Percentiles rank a stretch among this genome's conserved stretches.
Evolutionary conservation across 345 rosid genomes (phyloP).

Genomic region (Mercurialis annua): DNA sequence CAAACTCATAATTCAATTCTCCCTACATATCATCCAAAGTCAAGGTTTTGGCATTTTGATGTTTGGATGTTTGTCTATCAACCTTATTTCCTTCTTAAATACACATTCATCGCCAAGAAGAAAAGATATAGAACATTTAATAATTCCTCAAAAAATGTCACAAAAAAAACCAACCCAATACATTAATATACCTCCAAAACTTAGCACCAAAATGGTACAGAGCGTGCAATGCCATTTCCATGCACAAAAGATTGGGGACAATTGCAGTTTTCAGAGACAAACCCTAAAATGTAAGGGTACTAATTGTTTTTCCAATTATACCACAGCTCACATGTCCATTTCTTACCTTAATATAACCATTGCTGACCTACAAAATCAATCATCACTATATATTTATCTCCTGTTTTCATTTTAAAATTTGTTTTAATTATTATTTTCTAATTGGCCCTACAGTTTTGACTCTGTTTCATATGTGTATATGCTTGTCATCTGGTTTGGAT

Average conservation of each 20-base stretch:
- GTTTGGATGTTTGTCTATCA: slow-evolving; percentile 18
- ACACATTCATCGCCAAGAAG: neutral
- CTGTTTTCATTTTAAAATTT: neutral
- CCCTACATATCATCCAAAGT: slow-evolving; percentile 32
- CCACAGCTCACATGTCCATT: slow-evolving; percentile 38
- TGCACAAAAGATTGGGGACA: slow-evolving; percentile 25
- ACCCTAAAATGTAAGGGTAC: slow-evolving; percentile 8
- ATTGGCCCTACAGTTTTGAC: slow-evolving; percentile 12
- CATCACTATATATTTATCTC: slow-evolving; percentile 12
- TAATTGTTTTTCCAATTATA: slow-evolving; percentile 41
- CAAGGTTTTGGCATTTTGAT: slow-evolving; percentile 20
- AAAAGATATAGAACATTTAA: no score
- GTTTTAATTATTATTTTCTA: neutral
- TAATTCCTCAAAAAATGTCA: slow-evolving; percentile 1
- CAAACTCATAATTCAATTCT: neutral
- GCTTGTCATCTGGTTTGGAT: neutral
- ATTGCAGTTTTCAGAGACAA: neutral
- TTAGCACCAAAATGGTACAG: slow-evolving; percentile 33
- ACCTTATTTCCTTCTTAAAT: neutral
- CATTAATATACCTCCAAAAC: slow-evolving; percentile 30
- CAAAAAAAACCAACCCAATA: neutral
- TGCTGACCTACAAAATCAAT: slow-evolving; percentile 11
- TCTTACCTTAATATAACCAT: slow-evolving; percentile 18
- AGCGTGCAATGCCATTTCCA: slow-evolving; percentile 51
- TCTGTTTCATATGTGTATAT: neutral